Percentiles rank a stretch among this genome's conserved stretches.
Evolutionary conservation across 306 rosid genomes (phyloP).

Genomic region (Prunus davidiana): DNA sequence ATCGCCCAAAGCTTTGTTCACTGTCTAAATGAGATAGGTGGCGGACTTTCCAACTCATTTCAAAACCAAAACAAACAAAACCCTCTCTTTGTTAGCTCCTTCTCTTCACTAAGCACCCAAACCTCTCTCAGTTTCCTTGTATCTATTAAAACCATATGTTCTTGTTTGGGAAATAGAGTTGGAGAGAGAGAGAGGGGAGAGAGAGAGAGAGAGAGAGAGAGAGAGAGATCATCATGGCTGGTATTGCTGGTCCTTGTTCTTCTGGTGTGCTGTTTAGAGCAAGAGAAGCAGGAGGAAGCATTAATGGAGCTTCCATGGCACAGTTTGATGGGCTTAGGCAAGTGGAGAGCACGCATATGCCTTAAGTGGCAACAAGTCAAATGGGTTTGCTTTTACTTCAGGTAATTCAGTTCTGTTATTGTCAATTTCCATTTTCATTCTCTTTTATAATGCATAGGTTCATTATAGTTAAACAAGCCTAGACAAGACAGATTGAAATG

Average conservation of each 20-base stretch:
- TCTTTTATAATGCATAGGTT: background rate
- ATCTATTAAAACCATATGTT: background rate
- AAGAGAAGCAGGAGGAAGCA: conserved; percentile 22
- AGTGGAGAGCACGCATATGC: conserved; percentile 22
- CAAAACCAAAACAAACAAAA: conserved; percentile 16
- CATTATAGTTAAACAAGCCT: background rate
- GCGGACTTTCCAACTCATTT: conserved; percentile 33
- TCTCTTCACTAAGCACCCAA: conserved; percentile 21
- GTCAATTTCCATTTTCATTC: background rate
- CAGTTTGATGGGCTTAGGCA: conserved; percentile 44
- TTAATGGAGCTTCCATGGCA: conserved; percentile 23
- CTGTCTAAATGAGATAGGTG: conserved; percentile 2
- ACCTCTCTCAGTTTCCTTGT: conserved; percentile 19
- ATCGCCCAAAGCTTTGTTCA: conserved; percentile 38
- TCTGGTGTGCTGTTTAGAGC: conserved; percentile 40
- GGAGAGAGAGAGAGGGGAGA: background rate
- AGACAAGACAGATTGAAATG: no score
- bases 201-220: background rate
- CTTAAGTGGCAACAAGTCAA: conserved; percentile 20
- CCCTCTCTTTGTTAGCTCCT: conserved; percentile 26
- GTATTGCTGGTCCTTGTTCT: conserved; percentile 33
- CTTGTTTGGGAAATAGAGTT: background rate
- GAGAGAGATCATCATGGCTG: conserved; percentile 28
- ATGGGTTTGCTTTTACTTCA: conserved; percentile 27
- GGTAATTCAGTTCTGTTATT: conserved; percentile 16